These are phyloP conservation scores for Hypsizygus marmoreus DNA, from an alignment of 768 basidiomycete species.

Conservation along the genomic window DNA sequence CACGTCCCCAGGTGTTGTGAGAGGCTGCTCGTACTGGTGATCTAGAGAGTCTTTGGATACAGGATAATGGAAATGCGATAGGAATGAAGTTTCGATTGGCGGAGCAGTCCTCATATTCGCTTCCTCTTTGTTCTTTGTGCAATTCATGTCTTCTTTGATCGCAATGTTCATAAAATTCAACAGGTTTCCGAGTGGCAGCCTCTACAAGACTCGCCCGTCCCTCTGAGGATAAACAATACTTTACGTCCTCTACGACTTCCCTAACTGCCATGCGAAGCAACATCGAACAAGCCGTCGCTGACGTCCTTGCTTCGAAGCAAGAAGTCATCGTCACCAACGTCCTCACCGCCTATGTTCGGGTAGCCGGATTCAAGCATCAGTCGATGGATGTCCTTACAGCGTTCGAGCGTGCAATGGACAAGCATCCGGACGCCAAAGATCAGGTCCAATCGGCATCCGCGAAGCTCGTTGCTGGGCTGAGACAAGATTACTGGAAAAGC, in stretches of 20 bases:
- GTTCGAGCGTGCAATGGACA: conserved; percentile 19
- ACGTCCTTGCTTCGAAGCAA: conserved; percentile 20
- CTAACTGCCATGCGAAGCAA: conserved; percentile 19
- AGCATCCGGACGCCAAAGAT: conserved; percentile 17
- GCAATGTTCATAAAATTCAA: not conserved
- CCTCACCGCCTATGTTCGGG: conserved; percentile 16
- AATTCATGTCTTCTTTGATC: conserved; percentile 1
- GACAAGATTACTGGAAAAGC: conserved; percentile 19
- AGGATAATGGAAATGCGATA: no score
- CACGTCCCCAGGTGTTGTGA: no score
- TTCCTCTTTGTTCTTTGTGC: not conserved
- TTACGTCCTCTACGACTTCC: no score
- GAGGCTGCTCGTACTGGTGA: no score
- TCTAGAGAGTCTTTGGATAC: no score
- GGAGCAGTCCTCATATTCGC: not conserved
- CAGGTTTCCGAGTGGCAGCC: not conserved
- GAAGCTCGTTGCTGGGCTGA: conserved; percentile 15
- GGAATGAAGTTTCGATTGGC: no score
- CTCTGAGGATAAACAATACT: no score
- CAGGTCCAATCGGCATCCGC: conserved; percentile 14
- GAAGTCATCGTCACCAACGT: conserved; percentile 20
- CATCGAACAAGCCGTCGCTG: conserved; percentile 20
- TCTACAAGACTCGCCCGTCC: no score
- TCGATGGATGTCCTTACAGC: conserved; percentile 12
- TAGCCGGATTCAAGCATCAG: conserved; percentile 17